These are phyloP conservation scores for Helichrysum umbraculigerum DNA, from an alignment of 129 eudicot genomes.

Conservation along the genomic window DNA sequence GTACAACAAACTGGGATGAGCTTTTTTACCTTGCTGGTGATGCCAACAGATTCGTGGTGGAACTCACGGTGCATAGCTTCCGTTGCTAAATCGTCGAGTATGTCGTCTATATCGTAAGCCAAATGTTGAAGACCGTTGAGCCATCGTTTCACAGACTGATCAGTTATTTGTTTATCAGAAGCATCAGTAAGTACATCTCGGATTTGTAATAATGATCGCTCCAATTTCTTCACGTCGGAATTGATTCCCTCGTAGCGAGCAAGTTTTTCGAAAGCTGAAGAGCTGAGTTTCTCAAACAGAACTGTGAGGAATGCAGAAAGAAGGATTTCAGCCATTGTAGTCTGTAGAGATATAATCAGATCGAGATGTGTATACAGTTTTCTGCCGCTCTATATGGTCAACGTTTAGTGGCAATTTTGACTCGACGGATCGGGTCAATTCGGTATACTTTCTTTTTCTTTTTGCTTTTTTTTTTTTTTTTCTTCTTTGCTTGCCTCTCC, in stretches of 20 bases:
- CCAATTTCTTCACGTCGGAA: not conserved
- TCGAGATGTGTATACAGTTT: too few species aligned
- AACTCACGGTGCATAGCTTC: constrained; percentile 19
- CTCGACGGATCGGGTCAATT: too few species aligned
- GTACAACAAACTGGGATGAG: not conserved
- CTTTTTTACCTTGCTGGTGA: not conserved
- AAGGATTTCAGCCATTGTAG: not conserved
- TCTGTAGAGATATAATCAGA: too few species aligned
- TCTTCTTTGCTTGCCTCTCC: too few species aligned
- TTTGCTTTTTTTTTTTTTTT: too few species aligned
- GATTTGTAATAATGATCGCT: not conserved
- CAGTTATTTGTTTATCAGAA: constrained; percentile 1
- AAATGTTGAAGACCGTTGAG: constrained; percentile 7
- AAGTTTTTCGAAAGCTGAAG: not conserved
- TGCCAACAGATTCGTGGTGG: not conserved
- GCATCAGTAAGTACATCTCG: not conserved
- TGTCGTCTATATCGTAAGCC: not conserved
- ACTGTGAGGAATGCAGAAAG: not conserved
- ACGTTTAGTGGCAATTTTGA: too few species aligned
- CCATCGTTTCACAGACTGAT: constrained; percentile 7
- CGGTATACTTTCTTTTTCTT: too few species aligned
- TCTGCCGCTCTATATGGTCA: not conserved
- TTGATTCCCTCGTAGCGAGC: not conserved
- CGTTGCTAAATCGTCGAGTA: not conserved
- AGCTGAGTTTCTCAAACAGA: not conserved